Conservation (phyloP, 441 rosid species). For the Iberis amara region DNA sequence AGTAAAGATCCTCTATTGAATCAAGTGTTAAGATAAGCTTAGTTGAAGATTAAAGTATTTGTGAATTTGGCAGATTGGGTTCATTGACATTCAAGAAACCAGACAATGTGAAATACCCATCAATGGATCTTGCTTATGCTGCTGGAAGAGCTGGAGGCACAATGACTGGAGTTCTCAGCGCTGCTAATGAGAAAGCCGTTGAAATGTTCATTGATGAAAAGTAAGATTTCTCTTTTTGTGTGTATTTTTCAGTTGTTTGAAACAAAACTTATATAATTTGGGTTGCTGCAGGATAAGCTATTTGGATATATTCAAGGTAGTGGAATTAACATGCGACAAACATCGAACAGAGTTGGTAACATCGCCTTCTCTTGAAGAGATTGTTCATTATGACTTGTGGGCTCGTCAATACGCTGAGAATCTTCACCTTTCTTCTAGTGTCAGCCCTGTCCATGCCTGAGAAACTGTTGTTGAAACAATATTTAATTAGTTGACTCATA, state of each 20-base stretch:
- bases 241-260: not conserved
- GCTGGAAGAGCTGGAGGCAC: conserved; percentile 97
- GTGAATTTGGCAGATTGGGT: conserved; percentile 52
- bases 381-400: conserved; percentile 82
- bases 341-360: conserved; percentile 62
- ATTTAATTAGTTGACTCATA: no score
- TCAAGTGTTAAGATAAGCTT: no score
- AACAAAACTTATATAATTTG: not conserved
- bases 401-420: conserved; percentile 64
- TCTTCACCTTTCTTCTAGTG: conserved; percentile 42
- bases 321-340: conserved; percentile 72
- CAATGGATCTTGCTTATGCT: conserved; percentile 87
- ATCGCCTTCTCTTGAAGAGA: conserved; percentile 77
- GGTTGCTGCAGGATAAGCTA: conserved; percentile 60
- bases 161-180: conserved; percentile 96
- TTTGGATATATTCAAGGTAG: conserved; percentile 83
- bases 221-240: conserved; percentile 30
- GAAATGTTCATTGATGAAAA: conserved; percentile 81
- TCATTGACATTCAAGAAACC: conserved; percentile 82
- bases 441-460: conserved; percentile 62
- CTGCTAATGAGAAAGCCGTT: conserved; percentile 92
- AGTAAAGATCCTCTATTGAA: conserved; percentile 37
- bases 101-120: conserved; percentile 81
- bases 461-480: no score
- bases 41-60: conserved; percentile 5